Percentiles rank a stretch among this genome's conserved stretches.
Evolutionary conservation across 2,329 filamentous ascomycete genomes (phyloP).

Genomic region (Colletotrichum sp.): DNA sequence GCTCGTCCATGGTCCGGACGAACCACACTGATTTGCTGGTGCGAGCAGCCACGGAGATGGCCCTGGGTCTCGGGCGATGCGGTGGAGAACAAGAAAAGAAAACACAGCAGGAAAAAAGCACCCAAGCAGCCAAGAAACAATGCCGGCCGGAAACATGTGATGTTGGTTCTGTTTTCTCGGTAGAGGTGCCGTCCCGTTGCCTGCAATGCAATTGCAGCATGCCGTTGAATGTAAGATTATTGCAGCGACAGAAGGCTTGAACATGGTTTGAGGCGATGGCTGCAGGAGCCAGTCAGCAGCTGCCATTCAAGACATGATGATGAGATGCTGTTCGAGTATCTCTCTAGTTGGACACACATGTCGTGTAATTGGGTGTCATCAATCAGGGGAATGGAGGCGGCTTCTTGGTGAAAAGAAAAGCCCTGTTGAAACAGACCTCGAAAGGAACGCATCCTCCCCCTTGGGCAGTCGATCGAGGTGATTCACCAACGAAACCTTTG

Average conservation of each 20-base stretch:
- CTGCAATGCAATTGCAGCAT: not conserved
- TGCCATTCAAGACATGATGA: not conserved
- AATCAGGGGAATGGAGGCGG: not conserved
- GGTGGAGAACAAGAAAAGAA: not conserved
- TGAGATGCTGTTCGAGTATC: not conserved
- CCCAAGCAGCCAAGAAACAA: not conserved
- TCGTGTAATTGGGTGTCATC: not conserved
- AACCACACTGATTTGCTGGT: not conserved
- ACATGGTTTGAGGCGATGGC: not conserved
- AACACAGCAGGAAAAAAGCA: not conserved
- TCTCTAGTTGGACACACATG: not conserved
- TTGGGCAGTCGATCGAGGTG: not conserved
- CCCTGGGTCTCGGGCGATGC: not conserved
- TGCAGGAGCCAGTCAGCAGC: not conserved
- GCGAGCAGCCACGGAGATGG: not conserved
- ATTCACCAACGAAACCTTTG: not conserved
- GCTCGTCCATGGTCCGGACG: constrained; percentile 2
- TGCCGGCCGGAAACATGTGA: not conserved
- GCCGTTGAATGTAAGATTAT: not conserved
- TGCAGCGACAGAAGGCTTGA: not conserved
- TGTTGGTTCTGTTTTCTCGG: not conserved
- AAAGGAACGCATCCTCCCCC: not conserved
- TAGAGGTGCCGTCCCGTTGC: not conserved
- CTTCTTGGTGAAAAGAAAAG: not conserved
- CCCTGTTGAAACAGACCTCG: not conserved